These are phyloP conservation scores for Panicum hallii DNA, from an alignment of 202 grass and related monocot species.

Conservation along the genomic window DNA sequence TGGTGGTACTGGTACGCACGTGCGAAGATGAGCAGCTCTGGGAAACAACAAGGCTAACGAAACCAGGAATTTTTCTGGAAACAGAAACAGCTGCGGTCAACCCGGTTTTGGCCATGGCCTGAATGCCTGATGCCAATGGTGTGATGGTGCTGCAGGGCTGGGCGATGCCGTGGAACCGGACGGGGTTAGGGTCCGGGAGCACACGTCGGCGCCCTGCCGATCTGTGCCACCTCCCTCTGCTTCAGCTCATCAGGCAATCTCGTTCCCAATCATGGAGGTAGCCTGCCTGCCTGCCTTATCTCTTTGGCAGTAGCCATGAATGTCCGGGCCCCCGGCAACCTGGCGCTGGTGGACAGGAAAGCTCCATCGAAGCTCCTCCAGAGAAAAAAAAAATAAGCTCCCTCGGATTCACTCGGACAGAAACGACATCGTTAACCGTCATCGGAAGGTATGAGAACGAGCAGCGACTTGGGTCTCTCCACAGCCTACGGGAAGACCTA, in stretches of 20 bases:
- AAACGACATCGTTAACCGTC: not conserved
- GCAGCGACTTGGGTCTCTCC: not conserved
- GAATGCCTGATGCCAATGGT: not conserved
- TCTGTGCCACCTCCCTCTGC: not conserved
- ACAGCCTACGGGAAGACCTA: not conserved
- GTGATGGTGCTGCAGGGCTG: not conserved
- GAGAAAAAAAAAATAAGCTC: not conserved
- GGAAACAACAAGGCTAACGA: not conserved
- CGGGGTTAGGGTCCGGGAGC: not conserved
- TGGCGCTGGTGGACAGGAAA: not conserved
- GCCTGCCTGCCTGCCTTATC: not conserved
- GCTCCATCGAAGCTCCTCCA: not conserved
- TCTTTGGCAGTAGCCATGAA: conserved; percentile 1
- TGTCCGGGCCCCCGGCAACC: not conserved
- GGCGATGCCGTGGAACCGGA: not conserved
- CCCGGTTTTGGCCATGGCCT: not conserved
- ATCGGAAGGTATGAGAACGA: not conserved
- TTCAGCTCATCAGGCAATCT: not conserved
- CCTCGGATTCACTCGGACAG: not conserved
- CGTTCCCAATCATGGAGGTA: conserved; percentile 5
- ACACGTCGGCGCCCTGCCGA: not conserved
- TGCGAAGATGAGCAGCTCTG: not conserved
- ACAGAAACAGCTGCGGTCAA: not conserved
- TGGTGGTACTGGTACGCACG: not conserved
- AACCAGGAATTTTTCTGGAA: not conserved